A percentile compares a stretch with the other conserved stretches of the same genome.
phyloP scores from a whole-genome alignment of 2,329 filamentous ascomycete genomes.

The Clarireedia sp. region DNA sequence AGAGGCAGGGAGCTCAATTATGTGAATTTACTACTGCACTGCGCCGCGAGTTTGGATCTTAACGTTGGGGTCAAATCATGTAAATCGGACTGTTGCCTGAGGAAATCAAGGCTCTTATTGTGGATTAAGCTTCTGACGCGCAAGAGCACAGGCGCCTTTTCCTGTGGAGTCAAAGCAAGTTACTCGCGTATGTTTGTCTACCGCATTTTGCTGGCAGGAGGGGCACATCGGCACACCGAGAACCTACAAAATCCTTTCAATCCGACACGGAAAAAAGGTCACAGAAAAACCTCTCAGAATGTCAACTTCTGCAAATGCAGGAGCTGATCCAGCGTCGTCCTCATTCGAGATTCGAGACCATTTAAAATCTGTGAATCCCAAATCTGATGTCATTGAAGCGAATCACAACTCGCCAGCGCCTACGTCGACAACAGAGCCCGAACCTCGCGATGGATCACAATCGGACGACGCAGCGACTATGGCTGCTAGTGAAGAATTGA shows the following conservation, averaged over 20 bases:
- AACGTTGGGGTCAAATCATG: too few relatives aligned
- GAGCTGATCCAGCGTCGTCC: slow-evolving; percentile 12
- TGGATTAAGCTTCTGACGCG: too few relatives aligned
- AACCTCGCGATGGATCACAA: slow-evolving; percentile 13
- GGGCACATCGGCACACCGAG: neutral
- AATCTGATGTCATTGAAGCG: slow-evolving; percentile 19
- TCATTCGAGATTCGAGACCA: slow-evolving; percentile 12
- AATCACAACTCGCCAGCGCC: slow-evolving; percentile 24
- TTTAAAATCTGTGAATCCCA: slow-evolving; percentile 8
- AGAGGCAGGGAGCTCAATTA: too few relatives aligned
- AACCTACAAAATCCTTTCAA: neutral
- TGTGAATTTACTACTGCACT: too few relatives aligned
- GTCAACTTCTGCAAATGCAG: slow-evolving; percentile 19
- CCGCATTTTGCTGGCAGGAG: neutral
- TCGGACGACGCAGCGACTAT: slow-evolving; percentile 55
- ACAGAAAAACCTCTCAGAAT: neutral
- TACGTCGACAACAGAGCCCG: slow-evolving; percentile 14
- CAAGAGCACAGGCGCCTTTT: neutral
- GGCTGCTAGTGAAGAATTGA: slow-evolving; percentile 55
- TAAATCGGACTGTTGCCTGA: too few relatives aligned
- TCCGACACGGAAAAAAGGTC: neutral
- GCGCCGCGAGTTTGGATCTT: too few relatives aligned
- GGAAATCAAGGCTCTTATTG: too few relatives aligned
- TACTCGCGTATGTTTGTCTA: neutral
- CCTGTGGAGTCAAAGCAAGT: too few relatives aligned